Percentiles rank a stretch among this genome's conserved stretches.
Conservation (phyloP, 192 early-diverging fungal genomes). For the Mortierella alpina region DNA sequence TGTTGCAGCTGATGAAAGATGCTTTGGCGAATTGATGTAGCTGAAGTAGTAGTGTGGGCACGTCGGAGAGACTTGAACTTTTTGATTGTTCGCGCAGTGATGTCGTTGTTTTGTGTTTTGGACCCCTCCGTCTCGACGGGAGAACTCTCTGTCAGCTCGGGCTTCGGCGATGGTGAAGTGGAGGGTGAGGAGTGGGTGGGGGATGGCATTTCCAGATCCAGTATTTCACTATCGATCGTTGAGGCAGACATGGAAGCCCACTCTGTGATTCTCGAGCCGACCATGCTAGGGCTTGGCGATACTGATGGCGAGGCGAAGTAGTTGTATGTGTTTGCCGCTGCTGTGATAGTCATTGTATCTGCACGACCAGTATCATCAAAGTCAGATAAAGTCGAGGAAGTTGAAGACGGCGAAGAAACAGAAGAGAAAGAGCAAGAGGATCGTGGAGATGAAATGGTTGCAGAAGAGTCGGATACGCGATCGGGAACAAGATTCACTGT, state of each 20-base stretch:
- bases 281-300: slow-evolving; percentile 7
- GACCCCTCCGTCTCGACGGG: background rate
- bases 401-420: too few species aligned
- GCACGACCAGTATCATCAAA: too few species aligned
- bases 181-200: background rate
- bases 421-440: too few species aligned
- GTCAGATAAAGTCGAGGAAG: too few species aligned
- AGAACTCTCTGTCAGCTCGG: background rate
- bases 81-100: slow-evolving; percentile 38
- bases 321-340: background rate
- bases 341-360: too few species aligned
- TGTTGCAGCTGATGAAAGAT: background rate
- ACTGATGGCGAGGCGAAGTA: slow-evolving; percentile 27
- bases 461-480: background rate
- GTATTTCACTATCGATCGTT: too few species aligned
- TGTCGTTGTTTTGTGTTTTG: background rate
- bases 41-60: slow-evolving; percentile 2
- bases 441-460: background rate
- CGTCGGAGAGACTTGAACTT: slow-evolving; percentile 48
- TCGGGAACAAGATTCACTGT: background rate
- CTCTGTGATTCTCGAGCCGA: too few species aligned
- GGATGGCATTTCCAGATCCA: slow-evolving; percentile 29
- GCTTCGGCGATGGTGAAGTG: background rate
- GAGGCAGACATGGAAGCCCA: too few species aligned
- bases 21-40: background rate